A percentile compares a stretch with the other conserved stretches of the same genome.
These are phyloP conservation scores for Paulownia fortunei DNA, from an alignment of 257 asterid genomes.

Conservation along the genomic window DNA sequence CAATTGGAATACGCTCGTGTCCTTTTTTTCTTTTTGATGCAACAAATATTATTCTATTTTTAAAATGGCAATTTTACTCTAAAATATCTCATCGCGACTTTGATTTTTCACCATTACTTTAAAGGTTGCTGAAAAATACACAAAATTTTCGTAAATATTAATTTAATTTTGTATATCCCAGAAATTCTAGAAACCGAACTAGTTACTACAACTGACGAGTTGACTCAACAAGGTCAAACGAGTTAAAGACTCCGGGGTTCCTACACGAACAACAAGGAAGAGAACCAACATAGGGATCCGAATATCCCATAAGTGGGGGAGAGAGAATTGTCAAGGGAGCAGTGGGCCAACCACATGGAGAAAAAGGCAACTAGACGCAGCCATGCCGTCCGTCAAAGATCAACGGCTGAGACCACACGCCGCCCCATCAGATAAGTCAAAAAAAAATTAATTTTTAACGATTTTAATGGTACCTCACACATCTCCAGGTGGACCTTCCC, in stretches of 20 bases:
- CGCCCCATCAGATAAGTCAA: conserved; percentile 52
- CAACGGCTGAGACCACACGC: conserved; percentile 52
- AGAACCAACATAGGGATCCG: conserved; percentile 45
- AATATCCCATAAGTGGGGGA: conserved; percentile 34
- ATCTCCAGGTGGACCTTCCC: conserved; percentile 55
- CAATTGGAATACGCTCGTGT: conserved; percentile 12
- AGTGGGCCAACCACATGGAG: conserved; percentile 38
- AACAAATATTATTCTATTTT: conserved; percentile 9
- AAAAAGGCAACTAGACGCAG: conserved; percentile 40
- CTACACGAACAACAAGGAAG: not conserved
- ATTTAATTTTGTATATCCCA: not conserved
- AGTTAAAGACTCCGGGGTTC: conserved; percentile 21
- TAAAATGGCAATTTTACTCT: not conserved
- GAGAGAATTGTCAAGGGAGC: conserved; percentile 13
- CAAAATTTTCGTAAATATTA: no score
- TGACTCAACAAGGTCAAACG: conserved; percentile 24
- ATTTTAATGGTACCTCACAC: conserved; percentile 50
- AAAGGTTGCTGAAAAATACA: no score
- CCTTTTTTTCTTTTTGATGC: not conserved
- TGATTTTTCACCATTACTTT: no score
- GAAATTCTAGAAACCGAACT: not conserved
- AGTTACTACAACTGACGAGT: not conserved
- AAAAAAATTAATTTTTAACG: conserved; percentile 14
- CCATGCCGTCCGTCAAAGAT: conserved; percentile 52
- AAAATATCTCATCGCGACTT: not conserved